Conservation (phyloP, 2,329 filamentous ascomycete genomes). For the Pseudogymnoascus sp. region DNA sequence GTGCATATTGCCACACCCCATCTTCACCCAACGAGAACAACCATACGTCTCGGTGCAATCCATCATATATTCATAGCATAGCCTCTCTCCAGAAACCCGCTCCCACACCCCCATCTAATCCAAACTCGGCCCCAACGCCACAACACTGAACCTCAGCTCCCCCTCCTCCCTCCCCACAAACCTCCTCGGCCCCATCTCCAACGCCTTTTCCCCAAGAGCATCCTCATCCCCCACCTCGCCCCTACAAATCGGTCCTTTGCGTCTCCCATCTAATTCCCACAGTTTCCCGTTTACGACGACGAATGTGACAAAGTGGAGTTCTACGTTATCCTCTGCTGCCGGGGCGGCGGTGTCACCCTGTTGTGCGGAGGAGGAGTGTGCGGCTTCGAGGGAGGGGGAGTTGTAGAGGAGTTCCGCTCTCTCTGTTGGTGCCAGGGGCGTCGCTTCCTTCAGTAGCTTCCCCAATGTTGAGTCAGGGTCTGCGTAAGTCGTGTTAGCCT, state of each 20-base stretch:
- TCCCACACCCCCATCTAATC: slow-evolving; percentile 30
- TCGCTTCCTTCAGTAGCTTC: slow-evolving; percentile 59
- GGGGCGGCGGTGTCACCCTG: slow-evolving; percentile 75
- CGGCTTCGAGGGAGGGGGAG: slow-evolving; percentile 65
- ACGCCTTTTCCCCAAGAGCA: slow-evolving; percentile 66
- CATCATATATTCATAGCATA: too few species aligned
- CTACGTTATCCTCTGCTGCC: slow-evolving; percentile 66
- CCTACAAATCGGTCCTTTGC: slow-evolving; percentile 59
- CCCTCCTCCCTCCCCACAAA: slow-evolving; percentile 31
- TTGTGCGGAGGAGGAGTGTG: slow-evolving; percentile 70
- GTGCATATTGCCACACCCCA: too few species aligned
- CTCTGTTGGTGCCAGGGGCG: slow-evolving; percentile 56
- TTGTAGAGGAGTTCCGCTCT: slow-evolving; percentile 72
- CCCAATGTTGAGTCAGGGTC: slow-evolving; percentile 38
- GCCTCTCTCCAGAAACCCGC: too few species aligned
- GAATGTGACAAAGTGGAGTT: slow-evolving; percentile 94
- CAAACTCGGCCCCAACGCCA: slow-evolving; percentile 23
- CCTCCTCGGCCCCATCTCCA: slow-evolving; percentile 55
- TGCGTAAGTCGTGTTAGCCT: slow-evolving; percentile 17
- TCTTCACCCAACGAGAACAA: too few species aligned
- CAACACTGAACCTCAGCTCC: slow-evolving; percentile 27
- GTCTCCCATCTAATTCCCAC: slow-evolving; percentile 63
- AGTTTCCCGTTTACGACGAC: slow-evolving; percentile 66
- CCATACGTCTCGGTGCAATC: too few species aligned
- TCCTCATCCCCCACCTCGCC: slow-evolving; percentile 50